phyloP scores from a whole-genome alignment of 129 eudicot genomes.

The Calendula officinalis region DNA sequence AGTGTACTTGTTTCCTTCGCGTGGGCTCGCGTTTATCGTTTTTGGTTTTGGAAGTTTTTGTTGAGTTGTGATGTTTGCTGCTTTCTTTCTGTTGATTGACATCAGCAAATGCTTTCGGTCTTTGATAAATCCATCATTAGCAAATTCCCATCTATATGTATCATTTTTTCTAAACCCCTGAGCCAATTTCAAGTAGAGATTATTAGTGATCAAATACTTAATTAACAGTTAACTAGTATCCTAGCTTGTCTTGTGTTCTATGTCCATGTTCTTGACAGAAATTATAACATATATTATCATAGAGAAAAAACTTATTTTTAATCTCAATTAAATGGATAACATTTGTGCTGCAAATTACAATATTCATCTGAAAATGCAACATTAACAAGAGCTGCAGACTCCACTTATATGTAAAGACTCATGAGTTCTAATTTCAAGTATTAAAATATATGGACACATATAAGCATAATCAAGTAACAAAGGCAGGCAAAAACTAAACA shows the following conservation, averaged over 20 bases:
- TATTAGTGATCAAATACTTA: not conserved
- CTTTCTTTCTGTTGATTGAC: conserved; percentile 62
- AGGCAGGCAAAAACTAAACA: not conserved
- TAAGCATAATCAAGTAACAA: not conserved
- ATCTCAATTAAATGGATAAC: not conserved
- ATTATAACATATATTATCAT: too few relatives aligned
- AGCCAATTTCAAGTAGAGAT: not conserved
- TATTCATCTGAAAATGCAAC: not conserved
- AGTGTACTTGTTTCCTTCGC: conserved; percentile 39
- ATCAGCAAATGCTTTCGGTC: conserved; percentile 73
- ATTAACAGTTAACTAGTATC: too few relatives aligned
- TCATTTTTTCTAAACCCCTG: conserved; percentile 94
- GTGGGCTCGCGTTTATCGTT: conserved; percentile 10
- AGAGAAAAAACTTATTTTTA: not conserved
- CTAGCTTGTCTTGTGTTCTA: too few relatives aligned
- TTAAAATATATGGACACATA: not conserved
- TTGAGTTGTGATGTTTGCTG: conserved; percentile 28
- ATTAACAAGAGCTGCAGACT: not conserved
- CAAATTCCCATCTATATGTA: conserved; percentile 87
- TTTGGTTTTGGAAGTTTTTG: conserved; percentile 31
- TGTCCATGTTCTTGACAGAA: too few relatives aligned
- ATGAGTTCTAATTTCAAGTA: not conserved
- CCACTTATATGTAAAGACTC: not conserved
- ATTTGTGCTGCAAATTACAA: not conserved
- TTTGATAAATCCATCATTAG: conserved; percentile 72